A percentile compares a stretch with the other conserved stretches of the same genome.
Evolutionary conservation across 345 rosid species (phyloP).

Genomic region (Microcos paniculata): DNA sequence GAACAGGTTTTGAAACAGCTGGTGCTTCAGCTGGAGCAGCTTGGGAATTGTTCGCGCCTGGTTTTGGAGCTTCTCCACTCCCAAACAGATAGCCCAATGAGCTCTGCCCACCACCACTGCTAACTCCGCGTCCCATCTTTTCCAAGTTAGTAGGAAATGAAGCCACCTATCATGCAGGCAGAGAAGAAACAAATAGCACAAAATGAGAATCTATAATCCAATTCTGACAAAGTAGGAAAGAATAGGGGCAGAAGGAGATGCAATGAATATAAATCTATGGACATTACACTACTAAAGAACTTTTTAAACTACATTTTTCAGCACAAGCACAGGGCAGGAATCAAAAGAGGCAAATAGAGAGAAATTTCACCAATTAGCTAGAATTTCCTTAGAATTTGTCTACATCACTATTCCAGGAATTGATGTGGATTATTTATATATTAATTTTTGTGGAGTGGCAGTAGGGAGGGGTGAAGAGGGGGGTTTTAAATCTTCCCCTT

Average conservation of each 20-base stretch:
- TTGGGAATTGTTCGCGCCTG: conserved; percentile 35
- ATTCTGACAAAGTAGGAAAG: background rate
- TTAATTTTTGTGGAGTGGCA: too few species aligned
- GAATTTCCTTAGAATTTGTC: too few species aligned
- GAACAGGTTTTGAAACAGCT: conserved; percentile 37
- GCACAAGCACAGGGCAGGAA: background rate
- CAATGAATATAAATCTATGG: background rate
- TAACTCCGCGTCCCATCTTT: conserved; percentile 77
- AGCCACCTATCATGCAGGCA: background rate
- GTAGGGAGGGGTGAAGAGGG: too few species aligned
- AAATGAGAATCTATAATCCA: background rate
- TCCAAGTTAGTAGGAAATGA: conserved; percentile 1
- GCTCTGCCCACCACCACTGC: conserved; percentile 87
- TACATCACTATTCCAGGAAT: too few species aligned
- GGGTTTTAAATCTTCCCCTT: background rate
- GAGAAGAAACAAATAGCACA: background rate
- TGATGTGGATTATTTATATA: too few species aligned
- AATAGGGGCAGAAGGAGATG: background rate
- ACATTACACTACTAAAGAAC: background rate
- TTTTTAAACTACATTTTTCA: background rate
- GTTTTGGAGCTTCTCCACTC: conserved; percentile 66
- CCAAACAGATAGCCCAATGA: conserved; percentile 85
- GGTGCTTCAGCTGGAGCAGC: conserved; percentile 36
- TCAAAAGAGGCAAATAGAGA: background rate
- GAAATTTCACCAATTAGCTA: background rate